Evolutionary conservation across 345 rosid genomes (phyloP).

Genomic region (Erysimum cheiranthoides): DNA sequence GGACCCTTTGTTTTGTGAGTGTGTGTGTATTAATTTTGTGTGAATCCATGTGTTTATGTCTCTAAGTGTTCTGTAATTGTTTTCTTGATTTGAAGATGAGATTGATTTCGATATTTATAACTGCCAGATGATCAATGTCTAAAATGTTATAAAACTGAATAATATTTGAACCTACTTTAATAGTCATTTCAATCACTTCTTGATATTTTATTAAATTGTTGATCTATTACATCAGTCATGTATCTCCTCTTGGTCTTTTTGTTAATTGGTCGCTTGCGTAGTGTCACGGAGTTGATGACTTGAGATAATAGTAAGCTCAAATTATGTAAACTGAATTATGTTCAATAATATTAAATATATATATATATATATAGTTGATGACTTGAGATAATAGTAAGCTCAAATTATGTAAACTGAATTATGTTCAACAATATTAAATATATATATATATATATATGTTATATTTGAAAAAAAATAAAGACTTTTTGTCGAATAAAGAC

Average conservation of each 20-base stretch:
- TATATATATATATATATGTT: no score
- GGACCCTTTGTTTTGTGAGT: background rate
- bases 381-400: background rate
- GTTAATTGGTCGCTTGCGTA: constrained; percentile 9
- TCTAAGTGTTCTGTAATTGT: background rate
- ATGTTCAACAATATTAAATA: background rate
- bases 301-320: background rate
- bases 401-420: background rate
- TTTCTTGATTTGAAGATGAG: constrained; percentile 2
- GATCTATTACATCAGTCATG: constrained; percentile 19
- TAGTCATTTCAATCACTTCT: background rate
- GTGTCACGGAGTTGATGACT: constrained; percentile 13
- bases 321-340: background rate
- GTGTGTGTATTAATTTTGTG: background rate
- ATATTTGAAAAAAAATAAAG: no score
- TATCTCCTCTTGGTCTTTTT: constrained; percentile 4
- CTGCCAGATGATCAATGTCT: no score
- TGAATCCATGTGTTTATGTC: background rate
- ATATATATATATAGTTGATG: no score
- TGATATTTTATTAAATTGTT: background rate
- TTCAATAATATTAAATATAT: background rate
- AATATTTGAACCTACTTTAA: no score
- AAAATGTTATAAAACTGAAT: no score
- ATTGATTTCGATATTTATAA: background rate
- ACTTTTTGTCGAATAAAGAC: no score